Conservation (phyloP, 352 stramenopile genomes). For the Pythium scleroteichum region DNA sequence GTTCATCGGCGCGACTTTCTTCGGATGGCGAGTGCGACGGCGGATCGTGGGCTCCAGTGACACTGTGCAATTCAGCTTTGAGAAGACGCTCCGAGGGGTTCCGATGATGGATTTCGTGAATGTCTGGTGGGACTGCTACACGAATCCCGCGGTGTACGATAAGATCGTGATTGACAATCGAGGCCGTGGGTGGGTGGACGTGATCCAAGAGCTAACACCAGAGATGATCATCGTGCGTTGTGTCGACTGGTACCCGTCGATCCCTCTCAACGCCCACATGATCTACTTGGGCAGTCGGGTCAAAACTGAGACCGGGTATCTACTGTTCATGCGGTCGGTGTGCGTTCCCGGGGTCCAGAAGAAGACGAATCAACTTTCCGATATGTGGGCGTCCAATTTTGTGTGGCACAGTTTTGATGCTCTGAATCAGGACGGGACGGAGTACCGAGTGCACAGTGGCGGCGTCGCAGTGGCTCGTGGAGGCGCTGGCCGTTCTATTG, state of each 20-base stretch:
- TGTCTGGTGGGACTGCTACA: not conserved
- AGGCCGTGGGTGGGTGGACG: not conserved
- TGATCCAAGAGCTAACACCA: not conserved
- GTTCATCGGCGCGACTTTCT: not conserved
- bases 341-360: not conserved
- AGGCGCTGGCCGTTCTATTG: not conserved
- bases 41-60: not conserved
- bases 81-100: conserved; percentile 1
- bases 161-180: not conserved
- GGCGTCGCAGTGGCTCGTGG: not conserved
- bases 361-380: not conserved
- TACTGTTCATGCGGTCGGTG: not conserved
- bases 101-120: not conserved
- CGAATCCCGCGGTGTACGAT: not conserved
- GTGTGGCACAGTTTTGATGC: not conserved
- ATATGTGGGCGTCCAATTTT: conserved; percentile 8
- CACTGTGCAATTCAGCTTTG: not conserved
- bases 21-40: conserved; percentile 3
- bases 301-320: not conserved
- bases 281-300: conserved; percentile 1
- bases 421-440: not conserved
- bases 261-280: not conserved
- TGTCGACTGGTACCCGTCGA: not conserved
- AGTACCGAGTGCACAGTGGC: not conserved
- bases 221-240: not conserved